Evolutionary conservation across 2,329 filamentous ascomycete genomes (phyloP).

Genomic region (Arthrobotrys iridis): DNA sequence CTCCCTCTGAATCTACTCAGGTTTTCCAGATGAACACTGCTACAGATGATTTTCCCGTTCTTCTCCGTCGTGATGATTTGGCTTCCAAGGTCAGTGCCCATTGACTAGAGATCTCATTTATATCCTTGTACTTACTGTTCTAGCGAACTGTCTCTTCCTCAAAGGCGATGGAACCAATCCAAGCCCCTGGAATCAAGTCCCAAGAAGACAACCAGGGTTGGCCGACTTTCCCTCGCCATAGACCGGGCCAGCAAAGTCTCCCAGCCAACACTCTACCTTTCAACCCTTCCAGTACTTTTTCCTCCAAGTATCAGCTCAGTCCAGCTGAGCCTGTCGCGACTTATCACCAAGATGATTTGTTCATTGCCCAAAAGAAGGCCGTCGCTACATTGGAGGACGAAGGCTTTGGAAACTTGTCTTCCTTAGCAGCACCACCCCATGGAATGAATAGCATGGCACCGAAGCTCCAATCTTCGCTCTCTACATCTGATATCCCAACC

Average conservation of each 20-base stretch:
- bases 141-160: slow-evolving; percentile 83
- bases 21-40: slow-evolving; percentile 74
- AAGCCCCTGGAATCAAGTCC: slow-evolving; percentile 73
- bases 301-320: slow-evolving; percentile 57
- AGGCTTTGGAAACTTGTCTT: slow-evolving; percentile 30
- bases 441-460: slow-evolving; percentile 61
- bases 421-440: slow-evolving; percentile 53
- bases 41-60: slow-evolving; percentile 86
- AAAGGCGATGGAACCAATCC: slow-evolving; percentile 77
- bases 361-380: slow-evolving; percentile 56
- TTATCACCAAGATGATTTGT: slow-evolving; percentile 52
- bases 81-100: slow-evolving; percentile 65
- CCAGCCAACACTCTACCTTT: slow-evolving; percentile 65
- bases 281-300: slow-evolving; percentile 57
- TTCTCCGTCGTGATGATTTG: slow-evolving; percentile 71
- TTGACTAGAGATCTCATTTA: slow-evolving; percentile 27
- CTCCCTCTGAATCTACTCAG: slow-evolving; percentile 73
- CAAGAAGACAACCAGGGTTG: slow-evolving; percentile 68
- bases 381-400: slow-evolving; percentile 22
- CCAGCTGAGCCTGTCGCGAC: slow-evolving; percentile 56
- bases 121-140: slow-evolving; percentile 57
- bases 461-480: slow-evolving; percentile 87
- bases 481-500: slow-evolving; percentile 86
- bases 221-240: slow-evolving; percentile 74
- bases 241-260: slow-evolving; percentile 71